These are phyloP conservation scores for Talaromyces nanjingensis DNA, from an alignment of 495 filamentous ascomycete genomes.

Conservation along the genomic window DNA sequence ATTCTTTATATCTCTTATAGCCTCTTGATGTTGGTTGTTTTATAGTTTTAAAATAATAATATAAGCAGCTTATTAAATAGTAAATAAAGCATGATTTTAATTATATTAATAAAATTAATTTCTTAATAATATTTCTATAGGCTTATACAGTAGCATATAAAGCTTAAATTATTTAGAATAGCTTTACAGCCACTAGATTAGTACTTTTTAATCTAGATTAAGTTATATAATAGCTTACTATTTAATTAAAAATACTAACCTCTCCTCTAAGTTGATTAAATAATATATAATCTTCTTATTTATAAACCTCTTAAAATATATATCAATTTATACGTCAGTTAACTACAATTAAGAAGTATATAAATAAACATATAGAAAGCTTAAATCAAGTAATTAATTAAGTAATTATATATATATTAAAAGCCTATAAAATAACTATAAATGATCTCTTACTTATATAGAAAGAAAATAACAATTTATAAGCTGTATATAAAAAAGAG, in stretches of 20 bases:
- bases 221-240: too few relatives aligned
- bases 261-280: too few relatives aligned
- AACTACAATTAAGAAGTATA: background rate
- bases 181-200: too few relatives aligned
- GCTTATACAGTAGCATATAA: background rate
- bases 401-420: background rate
- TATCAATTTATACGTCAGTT: background rate
- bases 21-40: background rate
- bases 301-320: background rate
- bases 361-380: background rate
- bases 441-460: background rate
- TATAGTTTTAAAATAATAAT: background rate
- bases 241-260: too few relatives aligned
- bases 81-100: background rate
- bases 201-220: too few relatives aligned
- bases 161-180: background rate
- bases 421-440: slow-evolving; percentile 2
- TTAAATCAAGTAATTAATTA: background rate
- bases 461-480: background rate
- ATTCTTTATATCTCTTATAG: background rate
- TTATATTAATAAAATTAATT: background rate
- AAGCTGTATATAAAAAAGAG: background rate
- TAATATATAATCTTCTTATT: background rate
- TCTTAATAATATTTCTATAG: background rate
- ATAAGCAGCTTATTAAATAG: background rate